A percentile compares a stretch with the other conserved stretches of the same genome.
These are phyloP conservation scores for Ampelomyces quisqualis DNA, from an alignment of 2,329 filamentous ascomycete species.

Conservation along the genomic window DNA sequence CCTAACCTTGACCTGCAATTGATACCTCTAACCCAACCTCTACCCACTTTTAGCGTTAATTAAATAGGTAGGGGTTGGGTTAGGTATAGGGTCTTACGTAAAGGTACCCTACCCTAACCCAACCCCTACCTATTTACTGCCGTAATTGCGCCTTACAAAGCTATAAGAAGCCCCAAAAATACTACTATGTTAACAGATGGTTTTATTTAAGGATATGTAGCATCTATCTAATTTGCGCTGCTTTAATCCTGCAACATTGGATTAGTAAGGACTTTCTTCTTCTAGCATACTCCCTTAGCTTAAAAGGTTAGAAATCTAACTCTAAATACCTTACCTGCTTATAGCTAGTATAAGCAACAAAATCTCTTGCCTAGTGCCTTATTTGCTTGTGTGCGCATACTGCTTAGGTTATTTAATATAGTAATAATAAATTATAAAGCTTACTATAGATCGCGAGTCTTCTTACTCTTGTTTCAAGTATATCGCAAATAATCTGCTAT, in stretches of 20 bases:
- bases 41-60: too few relatives aligned
- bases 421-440: constrained; percentile 2
- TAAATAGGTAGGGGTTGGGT: too few relatives aligned
- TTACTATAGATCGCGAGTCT: constrained; percentile 17
- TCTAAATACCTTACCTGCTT: constrained; percentile 13
- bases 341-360: constrained; percentile 6
- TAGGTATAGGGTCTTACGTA: too few relatives aligned
- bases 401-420: constrained; percentile 7
- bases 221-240: neutral
- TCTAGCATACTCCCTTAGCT: neutral
- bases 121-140: too few relatives aligned
- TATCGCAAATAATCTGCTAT: constrained; percentile 11
- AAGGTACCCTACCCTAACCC: too few relatives aligned
- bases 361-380: constrained; percentile 4
- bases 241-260: constrained; percentile 5
- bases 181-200: constrained; percentile 6
- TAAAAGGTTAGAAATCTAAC: constrained; percentile 13
- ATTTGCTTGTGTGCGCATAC: constrained; percentile 12
- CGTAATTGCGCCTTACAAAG: too few relatives aligned
- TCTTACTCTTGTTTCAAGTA: constrained; percentile 7
- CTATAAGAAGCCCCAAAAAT: too few relatives aligned
- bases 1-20: too few relatives aligned
- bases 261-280: constrained; percentile 7
- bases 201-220: constrained; percentile 3
- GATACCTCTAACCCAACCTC: too few relatives aligned